Conservation (phyloP, 805 yeast genomes). For the Cyberlindnera maclurae region DNA sequence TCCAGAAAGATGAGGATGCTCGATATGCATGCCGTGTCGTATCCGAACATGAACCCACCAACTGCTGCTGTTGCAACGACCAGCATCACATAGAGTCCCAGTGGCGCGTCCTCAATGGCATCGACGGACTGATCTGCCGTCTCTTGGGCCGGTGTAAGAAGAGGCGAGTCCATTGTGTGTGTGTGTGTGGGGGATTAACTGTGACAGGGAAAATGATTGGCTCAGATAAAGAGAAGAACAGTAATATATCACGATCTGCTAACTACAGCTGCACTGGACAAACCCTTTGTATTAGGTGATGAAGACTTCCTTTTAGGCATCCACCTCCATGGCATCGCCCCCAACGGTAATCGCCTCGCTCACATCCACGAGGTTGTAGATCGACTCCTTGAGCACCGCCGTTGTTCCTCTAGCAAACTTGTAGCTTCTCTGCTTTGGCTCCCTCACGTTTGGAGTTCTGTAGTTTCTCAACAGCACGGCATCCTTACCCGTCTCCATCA, state of each 20-base stretch:
- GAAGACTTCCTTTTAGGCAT: slow-evolving; percentile 16
- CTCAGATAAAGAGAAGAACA: too few species aligned
- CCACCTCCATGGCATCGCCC: slow-evolving; percentile 47
- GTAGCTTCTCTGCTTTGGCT: slow-evolving; percentile 72
- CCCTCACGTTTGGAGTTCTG: slow-evolving; percentile 86
- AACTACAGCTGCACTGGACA: too few species aligned
- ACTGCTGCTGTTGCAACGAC: slow-evolving; percentile 36
- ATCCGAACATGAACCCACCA: slow-evolving; percentile 58
- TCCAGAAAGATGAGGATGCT: slow-evolving; percentile 47
- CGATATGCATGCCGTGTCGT: slow-evolving; percentile 59
- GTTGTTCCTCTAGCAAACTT: slow-evolving; percentile 93
- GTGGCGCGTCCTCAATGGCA: slow-evolving; percentile 13
- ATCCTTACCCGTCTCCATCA: slow-evolving; percentile 88
- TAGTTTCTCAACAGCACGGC: slow-evolving; percentile 82
- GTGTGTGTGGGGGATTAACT: neutral
- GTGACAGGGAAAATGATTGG: too few species aligned
- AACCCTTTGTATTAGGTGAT: too few species aligned
- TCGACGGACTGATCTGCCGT: too few species aligned
- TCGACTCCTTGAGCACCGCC: slow-evolving; percentile 63
- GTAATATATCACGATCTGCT: neutral
- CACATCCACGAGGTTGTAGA: slow-evolving; percentile 59
- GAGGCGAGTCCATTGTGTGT: neutral
- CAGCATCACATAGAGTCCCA: slow-evolving; percentile 12
- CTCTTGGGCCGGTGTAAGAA: neutral
- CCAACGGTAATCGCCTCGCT: slow-evolving; percentile 51